Base-by-base conservation (phyloP, 1,284 basidiomycete genomes). In the Malassezia cuniculi region DNA sequence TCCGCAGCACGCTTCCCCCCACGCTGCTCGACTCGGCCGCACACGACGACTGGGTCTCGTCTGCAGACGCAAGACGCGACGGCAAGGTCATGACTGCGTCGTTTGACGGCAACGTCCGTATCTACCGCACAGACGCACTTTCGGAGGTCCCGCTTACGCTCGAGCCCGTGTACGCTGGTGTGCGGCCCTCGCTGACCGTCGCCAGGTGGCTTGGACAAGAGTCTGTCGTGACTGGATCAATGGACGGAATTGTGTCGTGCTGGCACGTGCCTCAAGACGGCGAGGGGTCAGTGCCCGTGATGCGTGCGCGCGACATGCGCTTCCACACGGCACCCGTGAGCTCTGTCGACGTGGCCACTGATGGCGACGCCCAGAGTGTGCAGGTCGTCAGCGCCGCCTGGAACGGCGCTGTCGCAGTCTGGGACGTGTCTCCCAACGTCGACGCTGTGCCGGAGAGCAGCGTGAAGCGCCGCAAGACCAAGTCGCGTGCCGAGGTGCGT, bases 41-140 rank as follows among this genome's bases (percentile, higher is more conserved):
- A 15, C 83, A 87, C 53, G 83, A 95, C 51, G 89, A 94, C 55
- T 97, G 89, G 90, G 80, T 93, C 0, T 84, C 84, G 0, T 78
- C 79, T 10, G 75, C 94, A 18, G 81, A 80, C 28, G 79, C 81
- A 41, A 17, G 31, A 7, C 14, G 34, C 6, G 27, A 75, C 47
- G 79, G 79, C 84, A 86, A 55, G 56, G 80, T 70, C 38, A 54
- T 70, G 36, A 66, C 69, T 0, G 52, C 65, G 6, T 57, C 55
- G 8, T 71, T 68, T 50, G 70, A 69, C 32, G 52, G 60, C 20
- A 45, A 47, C 39, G 46, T 68, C 34, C 52, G 63, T 26, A 27
- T 64, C 15, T 57, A 58, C 34, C 36, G 52, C n/a, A 34, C 49
- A 8, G 28, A 46, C 14, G 31, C 50, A 9, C 39, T 57, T 1